Evolutionary conservation across 768 basidiomycete species (phyloP), one percentile per base, ranked within the genome.

Genomic region (Trametes cinnabarina): DNA sequence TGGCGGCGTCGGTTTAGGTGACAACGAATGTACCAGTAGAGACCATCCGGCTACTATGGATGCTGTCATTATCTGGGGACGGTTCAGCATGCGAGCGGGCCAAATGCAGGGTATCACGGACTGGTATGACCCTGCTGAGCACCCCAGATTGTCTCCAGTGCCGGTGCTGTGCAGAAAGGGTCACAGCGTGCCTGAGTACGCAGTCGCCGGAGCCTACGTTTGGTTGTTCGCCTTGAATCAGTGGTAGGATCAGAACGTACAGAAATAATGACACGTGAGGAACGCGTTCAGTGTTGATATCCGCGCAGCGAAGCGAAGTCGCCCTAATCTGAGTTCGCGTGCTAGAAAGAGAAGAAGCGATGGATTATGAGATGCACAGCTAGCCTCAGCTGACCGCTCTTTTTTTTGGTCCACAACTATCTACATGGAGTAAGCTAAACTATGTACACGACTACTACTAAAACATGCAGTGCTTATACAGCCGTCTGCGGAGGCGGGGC

Each of bases 31-130:
- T 11, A 80, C 78, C 26, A 87, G 77, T 19, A 84, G 68, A 20
- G 85, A 76, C 85, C 87, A 90, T 0, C 90, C 90, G 22, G 80
- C 65, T 22, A 91, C 81, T 57, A 88, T 90, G 1, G 86, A 83
- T 1, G 77, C 73, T 10, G 90, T 91, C 58, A 92, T 67, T 19
- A 83, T 61, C 74, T 75, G 51, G 22, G n/a, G 5, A 4, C 30
- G 30, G 2, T 32, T 32, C 30, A 30, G n/a, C 23, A 50, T 32
- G 12, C 30, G 4, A 23, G 44, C 14, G 44, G 2, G 4, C 8
- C 41, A 25, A 34, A 19, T 12, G 30, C 10, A n/a, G 42, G 51
- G 43, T 19, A 47, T 30, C 15, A 62, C 71, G 20, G 43, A 76
- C 81, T 28, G 88, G 89, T 62, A 91, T 88, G 9, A 87, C 81